phyloP scores from a whole-genome alignment of 345 rosid species.

The Gossypium turneri region DNA sequence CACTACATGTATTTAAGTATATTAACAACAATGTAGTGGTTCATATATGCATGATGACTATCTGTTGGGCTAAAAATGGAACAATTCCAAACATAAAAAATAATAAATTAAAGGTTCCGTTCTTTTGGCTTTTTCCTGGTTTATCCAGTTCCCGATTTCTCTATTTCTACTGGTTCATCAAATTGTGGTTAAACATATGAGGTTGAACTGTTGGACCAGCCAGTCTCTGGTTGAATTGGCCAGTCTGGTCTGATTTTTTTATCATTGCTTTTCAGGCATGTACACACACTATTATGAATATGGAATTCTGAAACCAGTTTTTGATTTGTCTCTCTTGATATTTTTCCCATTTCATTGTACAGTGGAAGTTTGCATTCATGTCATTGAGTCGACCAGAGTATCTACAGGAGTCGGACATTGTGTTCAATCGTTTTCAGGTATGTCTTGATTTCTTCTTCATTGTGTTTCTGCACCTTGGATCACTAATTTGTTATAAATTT shows the following conservation, averaged over 20 bases:
- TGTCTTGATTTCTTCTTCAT: background rate
- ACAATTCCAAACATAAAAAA: background rate
- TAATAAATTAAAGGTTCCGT: background rate
- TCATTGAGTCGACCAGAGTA: constrained; percentile 91
- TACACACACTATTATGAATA: background rate
- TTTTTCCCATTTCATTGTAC: constrained; percentile 9
- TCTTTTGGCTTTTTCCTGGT: background rate
- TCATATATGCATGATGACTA: background rate
- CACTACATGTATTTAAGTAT: background rate
- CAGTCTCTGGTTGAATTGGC: background rate
- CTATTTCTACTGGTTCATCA: too few relatives aligned
- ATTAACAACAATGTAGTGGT: background rate
- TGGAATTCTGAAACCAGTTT: background rate
- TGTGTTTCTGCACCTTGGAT: background rate
- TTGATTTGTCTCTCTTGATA: background rate
- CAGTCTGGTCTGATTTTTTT: too few relatives aligned
- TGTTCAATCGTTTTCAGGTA: constrained; percentile 84
- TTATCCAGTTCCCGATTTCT: background rate
- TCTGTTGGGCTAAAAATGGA: background rate
- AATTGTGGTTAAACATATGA: too few relatives aligned
- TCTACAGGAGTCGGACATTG: constrained; percentile 67
- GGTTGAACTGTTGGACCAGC: too few relatives aligned
- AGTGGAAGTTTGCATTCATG: constrained; percentile 96
- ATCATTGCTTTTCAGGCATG: background rate
- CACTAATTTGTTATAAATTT: background rate